Percentiles rank a stretch among this genome's conserved stretches.
phyloP scores from a whole-genome alignment of 208 protist genomes.

The Wallacemonas sp. region DNA sequence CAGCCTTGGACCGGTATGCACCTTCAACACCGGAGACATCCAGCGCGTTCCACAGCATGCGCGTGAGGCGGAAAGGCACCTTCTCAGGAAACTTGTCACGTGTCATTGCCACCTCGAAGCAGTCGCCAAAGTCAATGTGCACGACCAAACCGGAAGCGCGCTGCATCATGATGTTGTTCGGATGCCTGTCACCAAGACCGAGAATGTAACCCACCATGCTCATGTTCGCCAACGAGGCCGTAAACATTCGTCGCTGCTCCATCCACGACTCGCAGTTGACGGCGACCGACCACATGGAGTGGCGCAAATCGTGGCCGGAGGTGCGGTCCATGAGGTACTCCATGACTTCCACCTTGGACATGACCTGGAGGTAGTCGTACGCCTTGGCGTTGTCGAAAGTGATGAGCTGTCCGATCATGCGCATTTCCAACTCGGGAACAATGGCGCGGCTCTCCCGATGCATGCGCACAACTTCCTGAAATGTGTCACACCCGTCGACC shows the following conservation, averaged over 20 bases:
- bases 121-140: conserved; percentile 99
- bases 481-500: conserved; percentile 97
- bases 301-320: conserved; percentile 95
- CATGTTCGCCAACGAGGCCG: conserved; percentile 98
- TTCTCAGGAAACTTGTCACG: conserved; percentile 99
- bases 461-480: conserved; percentile 84
- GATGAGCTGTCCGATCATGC: conserved; percentile 85
- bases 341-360: conserved; percentile 93
- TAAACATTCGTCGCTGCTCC: conserved; percentile 97
- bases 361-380: conserved; percentile 82
- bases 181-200: conserved; percentile 99
- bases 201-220: conserved; percentile 98
- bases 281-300: conserved; percentile 96
- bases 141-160: conserved; percentile 95
- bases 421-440: conserved; percentile 75
- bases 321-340: conserved; percentile 95
- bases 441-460: conserved; percentile 60
- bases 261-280: conserved; percentile 98
- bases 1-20: conserved; percentile 95
- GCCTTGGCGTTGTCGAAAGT: conserved; percentile 74
- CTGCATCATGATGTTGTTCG: conserved; percentile 99
- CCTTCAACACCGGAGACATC: conserved; percentile 99
- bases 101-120: conserved; percentile 99
- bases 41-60: conserved; percentile 99
- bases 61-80: conserved; percentile 99